Base-by-base conservation (phyloP, 139 green algal species). In the Microglena sp. region DNA sequence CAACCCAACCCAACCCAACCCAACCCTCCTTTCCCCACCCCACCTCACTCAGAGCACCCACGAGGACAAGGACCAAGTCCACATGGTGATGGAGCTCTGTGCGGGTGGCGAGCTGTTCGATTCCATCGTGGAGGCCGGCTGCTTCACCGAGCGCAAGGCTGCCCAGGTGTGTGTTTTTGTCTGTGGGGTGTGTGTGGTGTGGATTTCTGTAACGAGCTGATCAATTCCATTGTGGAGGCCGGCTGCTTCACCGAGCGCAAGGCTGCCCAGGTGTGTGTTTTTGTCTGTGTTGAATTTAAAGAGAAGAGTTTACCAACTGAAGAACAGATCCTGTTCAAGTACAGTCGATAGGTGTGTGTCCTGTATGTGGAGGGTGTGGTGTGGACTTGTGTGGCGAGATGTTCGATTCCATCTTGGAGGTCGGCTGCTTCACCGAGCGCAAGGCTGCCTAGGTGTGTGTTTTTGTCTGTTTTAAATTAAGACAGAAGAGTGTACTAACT, bases 191-290 rank as follows among this genome's bases (percentile, higher is more conserved):
- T 11, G 11, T 50, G 40, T 50, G 40, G 65, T 0, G 92, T 93
- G 2, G 93, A 93, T 1, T n/a, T n/a, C n/a, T n/a, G n/a, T n/a
- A n/a, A n/a, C n/a, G 94, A 99, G 83, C 87, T 99, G 22, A 98
- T 98, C 73, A 94, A 99, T 75, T 72, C 82, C 45, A 98, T 97
- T 67, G 89, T 96, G 21, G 71, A 82, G 64, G 62, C 74, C 2
- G 87, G 89, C 7, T 82, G 94, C 73, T 96, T 92, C 74, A 90
- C 40, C 22, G 74, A 81, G 36, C 71, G 69, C 69, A 81, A 81
- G 66, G 74, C 74, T 56, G 69, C 69, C 3, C 61, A 69, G 6
- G 71, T 92, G 32, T 50, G 40, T n/a, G n/a, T n/a, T n/a, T n/a
- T n/a, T n/a, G n/a, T n/a, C n/a, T n/a, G n/a, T n/a, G n/a, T n/a